Evolutionary conservation across 352 stramenopile genomes (phyloP).

Genomic region (Globisporangium abappressorium): DNA sequence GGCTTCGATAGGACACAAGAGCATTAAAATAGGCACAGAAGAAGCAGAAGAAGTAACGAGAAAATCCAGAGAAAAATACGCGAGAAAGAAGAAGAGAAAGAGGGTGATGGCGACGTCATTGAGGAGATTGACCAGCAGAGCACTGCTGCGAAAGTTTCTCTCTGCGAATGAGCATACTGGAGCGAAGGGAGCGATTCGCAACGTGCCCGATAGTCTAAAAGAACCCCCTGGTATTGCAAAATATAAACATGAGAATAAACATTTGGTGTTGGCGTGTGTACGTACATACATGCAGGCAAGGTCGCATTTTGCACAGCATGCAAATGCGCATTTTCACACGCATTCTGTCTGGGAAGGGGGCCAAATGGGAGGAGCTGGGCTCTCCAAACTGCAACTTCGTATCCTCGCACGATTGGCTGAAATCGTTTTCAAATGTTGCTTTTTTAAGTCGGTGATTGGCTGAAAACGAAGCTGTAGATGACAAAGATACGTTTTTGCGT

Average conservation of each 20-base stretch:
- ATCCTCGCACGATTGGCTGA: neutral
- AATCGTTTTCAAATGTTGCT: neutral
- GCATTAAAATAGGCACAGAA: constrained; percentile 16
- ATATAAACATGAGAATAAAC: constrained; percentile 7
- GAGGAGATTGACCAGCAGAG: neutral
- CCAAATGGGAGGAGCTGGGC: constrained; percentile 5
- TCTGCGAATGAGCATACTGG: neutral
- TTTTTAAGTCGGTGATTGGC: neutral
- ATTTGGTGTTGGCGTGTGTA: neutral
- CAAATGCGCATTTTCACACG: constrained; percentile 1
- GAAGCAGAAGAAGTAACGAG: neutral
- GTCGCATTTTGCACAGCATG: neutral
- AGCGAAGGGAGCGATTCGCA: constrained; percentile 8
- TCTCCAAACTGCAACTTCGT: neutral
- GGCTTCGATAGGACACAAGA: constrained; percentile 14
- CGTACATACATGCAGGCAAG: neutral
- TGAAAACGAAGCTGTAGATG: neutral
- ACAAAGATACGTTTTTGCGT: neutral
- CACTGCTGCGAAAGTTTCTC: neutral
- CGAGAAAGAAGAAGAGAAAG: neutral
- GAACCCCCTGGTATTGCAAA: neutral
- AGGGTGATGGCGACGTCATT: neutral
- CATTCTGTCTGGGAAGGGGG: neutral
- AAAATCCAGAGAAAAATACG: neutral
- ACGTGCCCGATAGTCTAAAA: neutral